Evolutionary conservation across 2,329 filamentous ascomycete genomes (phyloP).

Genomic region (Trichoderma endophyticum): DNA sequence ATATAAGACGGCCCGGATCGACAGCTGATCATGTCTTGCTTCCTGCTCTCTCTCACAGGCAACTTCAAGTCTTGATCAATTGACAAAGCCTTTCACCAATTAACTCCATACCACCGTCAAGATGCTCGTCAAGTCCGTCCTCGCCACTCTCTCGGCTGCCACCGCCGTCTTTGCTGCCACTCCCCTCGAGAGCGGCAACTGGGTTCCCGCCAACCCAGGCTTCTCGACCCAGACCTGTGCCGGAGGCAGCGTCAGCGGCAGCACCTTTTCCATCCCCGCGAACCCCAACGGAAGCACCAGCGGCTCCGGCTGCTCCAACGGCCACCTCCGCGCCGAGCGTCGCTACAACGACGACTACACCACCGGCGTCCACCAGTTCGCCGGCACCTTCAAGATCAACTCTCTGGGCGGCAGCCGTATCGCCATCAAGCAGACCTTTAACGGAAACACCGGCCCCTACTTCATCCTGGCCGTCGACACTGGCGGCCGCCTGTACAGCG

Average conservation of each 20-base stretch:
- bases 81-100: neutral
- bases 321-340: constrained; percentile 25
- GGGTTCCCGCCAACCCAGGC: constrained; percentile 14
- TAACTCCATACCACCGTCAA: neutral
- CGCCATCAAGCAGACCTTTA: constrained; percentile 28
- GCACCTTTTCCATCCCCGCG: constrained; percentile 22
- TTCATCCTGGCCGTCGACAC: constrained; percentile 25
- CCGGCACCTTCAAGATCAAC: constrained; percentile 26
- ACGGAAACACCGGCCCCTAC: constrained; percentile 23
- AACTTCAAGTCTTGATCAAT: neutral
- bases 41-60: neutral
- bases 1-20: constrained; percentile 10
- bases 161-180: constrained; percentile 17
- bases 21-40: neutral
- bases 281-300: constrained; percentile 22
- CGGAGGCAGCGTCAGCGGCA: constrained; percentile 22
- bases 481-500: constrained; percentile 24
- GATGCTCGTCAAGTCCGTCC: constrained; percentile 17
- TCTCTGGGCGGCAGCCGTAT: constrained; percentile 24
- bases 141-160: constrained; percentile 18
- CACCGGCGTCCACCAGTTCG: constrained; percentile 25
- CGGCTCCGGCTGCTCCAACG: constrained; percentile 25
- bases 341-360: constrained; percentile 25
- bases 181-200: constrained; percentile 22
- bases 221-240: constrained; percentile 20